Percentiles rank a stretch among this genome's conserved stretches.
phyloP scores from a whole-genome alignment of 257 asterid genomes.

The Forsythia suspensa region DNA sequence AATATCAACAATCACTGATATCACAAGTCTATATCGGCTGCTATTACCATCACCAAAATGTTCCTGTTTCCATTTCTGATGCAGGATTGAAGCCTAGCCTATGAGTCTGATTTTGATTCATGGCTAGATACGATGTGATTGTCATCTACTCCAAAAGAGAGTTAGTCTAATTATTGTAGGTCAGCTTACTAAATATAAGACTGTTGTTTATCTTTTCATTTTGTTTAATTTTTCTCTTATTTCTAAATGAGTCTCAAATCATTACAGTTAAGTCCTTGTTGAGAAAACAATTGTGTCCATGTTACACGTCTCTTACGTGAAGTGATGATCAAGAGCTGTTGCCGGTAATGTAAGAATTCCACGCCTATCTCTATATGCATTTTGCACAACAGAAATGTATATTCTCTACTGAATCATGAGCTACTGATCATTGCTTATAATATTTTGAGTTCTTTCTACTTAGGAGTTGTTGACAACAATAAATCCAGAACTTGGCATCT shows the following conservation, averaged over 20 bases:
- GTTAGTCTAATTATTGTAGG: background rate
- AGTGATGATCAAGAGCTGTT: no score
- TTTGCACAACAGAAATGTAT: no score
- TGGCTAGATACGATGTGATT: constrained; percentile 74
- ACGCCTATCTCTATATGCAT: no score
- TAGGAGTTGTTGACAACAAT: no score
- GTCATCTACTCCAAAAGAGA: background rate
- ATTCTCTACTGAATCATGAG: background rate
- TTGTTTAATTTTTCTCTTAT: no score
- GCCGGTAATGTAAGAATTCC: no score
- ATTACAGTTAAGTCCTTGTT: background rate
- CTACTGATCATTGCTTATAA: background rate
- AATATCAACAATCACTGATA: background rate
- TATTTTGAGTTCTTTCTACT: no score
- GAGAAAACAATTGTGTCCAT: background rate
- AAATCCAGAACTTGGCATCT: background rate
- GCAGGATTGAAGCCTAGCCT: constrained; percentile 16
- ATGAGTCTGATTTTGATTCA: constrained; percentile 72
- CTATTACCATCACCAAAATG: constrained; percentile 8
- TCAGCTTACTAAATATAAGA: no score
- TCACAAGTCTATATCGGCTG: no score
- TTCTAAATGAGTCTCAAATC: background rate
- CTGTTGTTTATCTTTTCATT: no score
- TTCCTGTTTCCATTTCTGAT: constrained; percentile 22
- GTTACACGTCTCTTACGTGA: no score